phyloP scores from a whole-genome alignment of 495 filamentous ascomycete species.

The Oidiodendron maius region DNA sequence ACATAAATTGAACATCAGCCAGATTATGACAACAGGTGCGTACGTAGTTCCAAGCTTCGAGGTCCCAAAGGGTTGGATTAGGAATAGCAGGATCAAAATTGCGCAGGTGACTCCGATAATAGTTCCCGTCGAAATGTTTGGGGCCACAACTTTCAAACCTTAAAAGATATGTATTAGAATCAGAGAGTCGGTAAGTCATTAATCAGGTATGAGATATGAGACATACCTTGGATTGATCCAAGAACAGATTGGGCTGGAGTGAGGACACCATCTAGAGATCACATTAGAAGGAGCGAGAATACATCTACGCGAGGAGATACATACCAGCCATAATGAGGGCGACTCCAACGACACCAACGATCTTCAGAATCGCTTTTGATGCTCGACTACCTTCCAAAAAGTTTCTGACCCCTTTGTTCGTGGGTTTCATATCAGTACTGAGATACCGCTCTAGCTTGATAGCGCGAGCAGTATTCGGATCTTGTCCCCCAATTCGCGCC shows the following conservation, averaged over 20 bases:
- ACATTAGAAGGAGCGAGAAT: too few relatives aligned
- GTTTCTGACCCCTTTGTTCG: constrained; percentile 44
- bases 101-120: constrained; percentile 62
- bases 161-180: too few relatives aligned
- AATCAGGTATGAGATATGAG: too few relatives aligned
- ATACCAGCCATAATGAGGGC: constrained; percentile 59
- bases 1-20: constrained; percentile 57
- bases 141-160: constrained; percentile 43
- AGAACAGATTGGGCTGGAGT: constrained; percentile 66
- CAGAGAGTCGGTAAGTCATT: too few relatives aligned
- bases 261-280: constrained; percentile 63
- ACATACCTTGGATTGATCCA: constrained; percentile 65
- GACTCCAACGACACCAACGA: constrained; percentile 61
- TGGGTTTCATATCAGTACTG: constrained; percentile 42
- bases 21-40: constrained; percentile 66
- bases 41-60: constrained; percentile 55
- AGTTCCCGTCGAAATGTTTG: constrained; percentile 40
- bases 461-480: constrained; percentile 12
- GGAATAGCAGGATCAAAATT: constrained; percentile 61
- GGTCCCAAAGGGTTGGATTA: constrained; percentile 63
- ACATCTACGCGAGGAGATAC: too few relatives aligned
- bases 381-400: constrained; percentile 50
- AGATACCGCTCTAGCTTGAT: constrained; percentile 52
- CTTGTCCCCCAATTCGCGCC: too few relatives aligned
- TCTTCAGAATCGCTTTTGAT: constrained; percentile 49